Percentiles rank a stretch among this genome's conserved stretches.
These are phyloP conservation scores for Harrya chromipes DNA, from an alignment of 768 basidiomycete genomes.

Conservation along the genomic window DNA sequence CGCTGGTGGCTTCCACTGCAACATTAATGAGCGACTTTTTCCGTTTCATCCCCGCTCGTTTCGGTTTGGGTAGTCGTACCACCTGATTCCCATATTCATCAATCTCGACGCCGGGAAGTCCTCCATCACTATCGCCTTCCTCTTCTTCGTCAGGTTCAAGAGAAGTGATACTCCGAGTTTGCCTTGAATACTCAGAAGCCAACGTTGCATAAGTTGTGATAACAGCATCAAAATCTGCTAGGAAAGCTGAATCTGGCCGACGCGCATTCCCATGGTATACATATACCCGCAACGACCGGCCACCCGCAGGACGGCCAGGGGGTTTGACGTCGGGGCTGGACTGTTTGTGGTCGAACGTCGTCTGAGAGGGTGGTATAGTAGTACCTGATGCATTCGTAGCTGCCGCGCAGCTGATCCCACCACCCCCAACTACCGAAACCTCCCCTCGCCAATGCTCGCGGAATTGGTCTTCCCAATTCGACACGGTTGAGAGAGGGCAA, in stretches of 20 bases:
- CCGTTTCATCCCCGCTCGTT: constrained; percentile 66
- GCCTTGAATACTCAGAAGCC: constrained; percentile 92
- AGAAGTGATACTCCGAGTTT: constrained; percentile 59
- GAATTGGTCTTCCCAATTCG: constrained; percentile 99
- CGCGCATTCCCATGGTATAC: constrained; percentile 94
- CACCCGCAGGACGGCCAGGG: constrained; percentile 40
- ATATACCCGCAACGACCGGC: constrained; percentile 74
- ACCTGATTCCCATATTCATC: constrained; percentile 68
- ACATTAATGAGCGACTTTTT: constrained; percentile 48
- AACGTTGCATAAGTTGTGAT: constrained; percentile 97
- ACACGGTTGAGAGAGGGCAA: constrained; percentile 93
- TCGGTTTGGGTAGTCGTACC: constrained; percentile 57
- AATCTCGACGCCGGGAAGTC: constrained; percentile 56
- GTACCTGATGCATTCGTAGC: constrained; percentile 33
- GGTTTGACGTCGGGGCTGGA: constrained; percentile 22
- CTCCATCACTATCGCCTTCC: constrained; percentile 62
- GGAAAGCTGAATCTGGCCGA: constrained; percentile 77
- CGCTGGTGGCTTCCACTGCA: constrained; percentile 57
- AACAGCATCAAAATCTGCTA: constrained; percentile 94
- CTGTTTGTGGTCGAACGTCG: constrained; percentile 31
- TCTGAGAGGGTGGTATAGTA: constrained; percentile 37
- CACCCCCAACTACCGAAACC: constrained; percentile 81
- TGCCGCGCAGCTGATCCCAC: constrained; percentile 37
- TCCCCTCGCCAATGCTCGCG: constrained; percentile 94
- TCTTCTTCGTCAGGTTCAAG: constrained; percentile 67